Evolutionary conservation across 1,139 yeast species (phyloP).

Genomic region (Suhomyces bribrorum): DNA sequence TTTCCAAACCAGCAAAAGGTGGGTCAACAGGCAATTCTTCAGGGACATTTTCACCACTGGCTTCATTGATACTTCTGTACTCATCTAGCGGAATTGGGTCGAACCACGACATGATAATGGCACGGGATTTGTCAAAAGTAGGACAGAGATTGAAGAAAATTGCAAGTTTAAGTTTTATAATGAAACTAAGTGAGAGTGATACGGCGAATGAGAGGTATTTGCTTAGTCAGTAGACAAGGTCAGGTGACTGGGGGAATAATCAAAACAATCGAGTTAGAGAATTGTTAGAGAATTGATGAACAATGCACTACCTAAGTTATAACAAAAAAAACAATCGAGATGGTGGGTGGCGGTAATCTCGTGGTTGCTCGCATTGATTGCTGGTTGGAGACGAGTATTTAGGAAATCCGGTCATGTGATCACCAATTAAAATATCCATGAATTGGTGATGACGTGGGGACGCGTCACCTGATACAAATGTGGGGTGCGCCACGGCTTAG

Average conservation of each 20-base stretch:
- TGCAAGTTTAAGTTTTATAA: background rate
- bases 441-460: background rate
- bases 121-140: too few relatives aligned
- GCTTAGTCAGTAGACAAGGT: background rate
- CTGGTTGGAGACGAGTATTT: background rate
- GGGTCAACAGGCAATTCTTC: constrained; percentile 28
- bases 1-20: constrained; percentile 33
- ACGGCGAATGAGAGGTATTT: constrained; percentile 1
- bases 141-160: too few relatives aligned
- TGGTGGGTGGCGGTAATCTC: background rate
- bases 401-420: background rate
- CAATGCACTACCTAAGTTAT: too few relatives aligned
- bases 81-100: constrained; percentile 34
- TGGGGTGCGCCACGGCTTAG: background rate
- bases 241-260: background rate
- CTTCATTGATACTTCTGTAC: constrained; percentile 28
- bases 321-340: background rate
- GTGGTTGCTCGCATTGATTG: background rate
- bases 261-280: too few relatives aligned
- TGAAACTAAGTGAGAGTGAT: too few relatives aligned
- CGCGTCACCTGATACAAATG: background rate
- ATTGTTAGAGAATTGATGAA: too few relatives aligned
- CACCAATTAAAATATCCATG: background rate
- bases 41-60: constrained; percentile 28
- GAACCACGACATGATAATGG: constrained; percentile 25